Base-by-base conservation (phyloP, 2,329 filamentous ascomycete species). In the Ascochyta pisi region DNA sequence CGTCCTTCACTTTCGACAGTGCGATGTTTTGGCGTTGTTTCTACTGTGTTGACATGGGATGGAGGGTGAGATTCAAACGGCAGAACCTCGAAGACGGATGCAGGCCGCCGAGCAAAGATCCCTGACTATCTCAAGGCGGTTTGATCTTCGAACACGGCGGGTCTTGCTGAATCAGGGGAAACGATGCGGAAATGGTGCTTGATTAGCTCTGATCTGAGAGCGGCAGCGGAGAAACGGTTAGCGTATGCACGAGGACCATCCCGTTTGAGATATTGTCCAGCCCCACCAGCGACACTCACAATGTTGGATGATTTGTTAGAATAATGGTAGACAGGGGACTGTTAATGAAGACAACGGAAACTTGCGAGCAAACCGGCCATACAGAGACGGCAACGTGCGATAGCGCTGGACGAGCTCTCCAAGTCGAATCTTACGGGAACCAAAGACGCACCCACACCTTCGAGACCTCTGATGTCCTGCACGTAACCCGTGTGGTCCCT, bases 171-270 rank as follows among this genome's bases (percentile, higher is more conserved):
- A 71, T 72, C 65, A 66, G 69, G 67, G 63, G 60, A 55, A 33
- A 59, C 55, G 57, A 57, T 63, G 63, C 69, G 68, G 70, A 65
- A 67, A 65, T 65, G 61, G 69, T 65, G 64, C 66, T 66, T 62
- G 66, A 71, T 64, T 69, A 66, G 72, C 67, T 64, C 63, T 63
- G 66, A 68, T 65, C 59, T 69, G 63, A 66, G 63, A 57, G 66
- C 59, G 64, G 67, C 66, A 68, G 64, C 68, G 66, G 69, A 66
- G 66, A 64, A 61, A 65, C 50, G 60, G 60, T 58, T 66, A 68
- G 68, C 65, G 64, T 62, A 34, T 50, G 62, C 58, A 53, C 61
- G 43, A 62, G 62, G 57, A 57, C 57, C 55, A 64, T 54, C 65
- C 64, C 61, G 60, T 68, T 66, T 67, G 60, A 70, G 63, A 65